These are phyloP conservation scores for Pseudogymnoascus destructans DNA, from an alignment of 2,329 filamentous ascomycete genomes.

Conservation along the genomic window DNA sequence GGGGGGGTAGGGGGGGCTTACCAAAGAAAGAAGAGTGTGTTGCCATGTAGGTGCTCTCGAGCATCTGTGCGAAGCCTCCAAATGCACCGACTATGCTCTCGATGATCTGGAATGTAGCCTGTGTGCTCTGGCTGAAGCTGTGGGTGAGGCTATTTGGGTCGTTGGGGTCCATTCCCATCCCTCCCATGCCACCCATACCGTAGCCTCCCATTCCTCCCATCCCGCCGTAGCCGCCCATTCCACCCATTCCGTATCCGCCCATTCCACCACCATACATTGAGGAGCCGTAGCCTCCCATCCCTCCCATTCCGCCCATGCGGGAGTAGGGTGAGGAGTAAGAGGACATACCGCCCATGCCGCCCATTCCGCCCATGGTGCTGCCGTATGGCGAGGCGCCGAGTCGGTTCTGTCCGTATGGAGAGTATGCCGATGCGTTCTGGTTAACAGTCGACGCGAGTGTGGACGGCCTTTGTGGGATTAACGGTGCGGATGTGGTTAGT, in stretches of 20 bases:
- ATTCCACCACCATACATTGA: conserved; percentile 28
- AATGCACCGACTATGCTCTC: conserved; percentile 95
- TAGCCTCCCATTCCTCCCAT: conserved; percentile 34
- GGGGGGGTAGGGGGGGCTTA: conserved; percentile 40
- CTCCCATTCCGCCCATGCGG: conserved; percentile 28
- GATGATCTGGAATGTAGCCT: conserved; percentile 95
- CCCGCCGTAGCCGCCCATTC: conserved; percentile 31
- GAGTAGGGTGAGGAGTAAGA: conserved; percentile 41
- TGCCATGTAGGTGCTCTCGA: conserved; percentile 99
- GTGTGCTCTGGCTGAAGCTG: conserved; percentile 86
- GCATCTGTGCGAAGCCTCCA: conserved; percentile 95
- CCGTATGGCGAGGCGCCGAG: conserved; percentile 34
- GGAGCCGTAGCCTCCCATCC: conserved; percentile 33
- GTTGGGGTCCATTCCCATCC: conserved; percentile 49
- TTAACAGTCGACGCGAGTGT: conserved; percentile 70
- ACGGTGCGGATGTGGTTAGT: conserved; percentile 38
- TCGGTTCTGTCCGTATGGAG: conserved; percentile 44
- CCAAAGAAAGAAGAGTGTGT: conserved; percentile 98
- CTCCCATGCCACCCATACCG: conserved; percentile 29
- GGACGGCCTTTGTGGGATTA: conserved; percentile 68
- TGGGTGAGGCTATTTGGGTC: conserved; percentile 92
- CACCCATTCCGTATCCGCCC: conserved; percentile 29
- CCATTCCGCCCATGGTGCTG: conserved; percentile 26
- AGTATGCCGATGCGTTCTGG: conserved; percentile 77
- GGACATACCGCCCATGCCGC: conserved; percentile 26